These are phyloP conservation scores for Phtheirospermum japonicum DNA, from an alignment of 257 asterid genomes.

Conservation along the genomic window DNA sequence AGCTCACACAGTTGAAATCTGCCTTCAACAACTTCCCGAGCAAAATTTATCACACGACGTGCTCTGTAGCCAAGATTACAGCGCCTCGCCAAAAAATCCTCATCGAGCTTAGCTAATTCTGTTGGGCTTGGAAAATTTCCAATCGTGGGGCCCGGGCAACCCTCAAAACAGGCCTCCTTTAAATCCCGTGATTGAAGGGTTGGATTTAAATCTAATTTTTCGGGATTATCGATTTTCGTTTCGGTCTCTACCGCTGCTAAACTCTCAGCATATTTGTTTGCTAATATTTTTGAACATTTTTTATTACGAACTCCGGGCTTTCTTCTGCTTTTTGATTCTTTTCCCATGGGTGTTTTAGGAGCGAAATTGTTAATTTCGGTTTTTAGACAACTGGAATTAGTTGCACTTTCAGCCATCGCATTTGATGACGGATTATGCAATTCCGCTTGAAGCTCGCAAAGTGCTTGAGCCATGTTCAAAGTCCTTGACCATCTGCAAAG, in stretches of 20 bases:
- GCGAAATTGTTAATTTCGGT: not conserved
- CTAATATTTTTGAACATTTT: conserved; percentile 26
- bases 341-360: not conserved
- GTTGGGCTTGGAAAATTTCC: conserved; percentile 76
- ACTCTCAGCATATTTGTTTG: conserved; percentile 25
- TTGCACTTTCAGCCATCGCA: too few species aligned
- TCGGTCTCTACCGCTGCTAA: conserved; percentile 27
- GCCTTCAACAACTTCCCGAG: conserved; percentile 55
- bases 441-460: conserved; percentile 81
- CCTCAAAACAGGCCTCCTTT: not conserved
- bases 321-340: not conserved
- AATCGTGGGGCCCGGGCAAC: conserved; percentile 17
- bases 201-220: conserved; percentile 4
- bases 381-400: not conserved
- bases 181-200: not conserved
- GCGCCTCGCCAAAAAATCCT: conserved; percentile 43
- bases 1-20: conserved; percentile 50
- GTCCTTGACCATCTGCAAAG: conserved; percentile 77
- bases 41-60: conserved; percentile 66
- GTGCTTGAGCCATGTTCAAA: conserved; percentile 75
- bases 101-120: conserved; percentile 63
- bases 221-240: conserved; percentile 8
- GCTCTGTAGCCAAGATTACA: conserved; percentile 87
- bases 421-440: too few species aligned
- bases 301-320: not conserved